Evolutionary conservation across 768 basidiomycete species (phyloP).

Genomic region (Rhizopogon sp.): DNA sequence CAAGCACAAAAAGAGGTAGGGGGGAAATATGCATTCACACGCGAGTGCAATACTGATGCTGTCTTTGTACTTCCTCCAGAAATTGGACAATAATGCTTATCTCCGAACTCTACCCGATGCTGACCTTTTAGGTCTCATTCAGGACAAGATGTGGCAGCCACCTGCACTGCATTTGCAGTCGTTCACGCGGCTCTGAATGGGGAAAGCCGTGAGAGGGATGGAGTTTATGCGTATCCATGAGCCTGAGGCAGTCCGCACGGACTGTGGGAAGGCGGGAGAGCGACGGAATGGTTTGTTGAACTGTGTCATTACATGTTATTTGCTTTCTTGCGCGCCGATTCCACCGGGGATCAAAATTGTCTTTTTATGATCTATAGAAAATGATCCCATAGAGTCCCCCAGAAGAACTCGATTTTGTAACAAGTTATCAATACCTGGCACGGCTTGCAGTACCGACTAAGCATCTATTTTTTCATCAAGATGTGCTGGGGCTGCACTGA

Average conservation of each 20-base stretch:
- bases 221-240: background rate
- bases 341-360: too few species aligned
- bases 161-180: constrained; percentile 1
- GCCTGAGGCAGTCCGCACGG: background rate
- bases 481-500: background rate
- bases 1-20: constrained; percentile 61
- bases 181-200: constrained; percentile 12
- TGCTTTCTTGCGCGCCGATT: background rate
- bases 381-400: too few species aligned
- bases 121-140: constrained; percentile 43
- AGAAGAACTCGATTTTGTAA: background rate
- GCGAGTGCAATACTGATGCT: background rate
- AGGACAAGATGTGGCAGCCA: constrained; percentile 55
- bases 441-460: constrained; percentile 6
- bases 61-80: constrained; percentile 20
- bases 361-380: too few species aligned
- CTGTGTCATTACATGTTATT: background rate
- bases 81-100: constrained; percentile 40
- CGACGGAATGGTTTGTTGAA: constrained; percentile 1
- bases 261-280: background rate
- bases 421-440: too few species aligned
- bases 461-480: constrained; percentile 25
- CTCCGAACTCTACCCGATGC: constrained; percentile 45
- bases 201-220: background rate
- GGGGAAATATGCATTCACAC: background rate